Evolutionary conservation across 805 yeast species (phyloP).

Genomic region (Teunomyces gatunensis): DNA sequence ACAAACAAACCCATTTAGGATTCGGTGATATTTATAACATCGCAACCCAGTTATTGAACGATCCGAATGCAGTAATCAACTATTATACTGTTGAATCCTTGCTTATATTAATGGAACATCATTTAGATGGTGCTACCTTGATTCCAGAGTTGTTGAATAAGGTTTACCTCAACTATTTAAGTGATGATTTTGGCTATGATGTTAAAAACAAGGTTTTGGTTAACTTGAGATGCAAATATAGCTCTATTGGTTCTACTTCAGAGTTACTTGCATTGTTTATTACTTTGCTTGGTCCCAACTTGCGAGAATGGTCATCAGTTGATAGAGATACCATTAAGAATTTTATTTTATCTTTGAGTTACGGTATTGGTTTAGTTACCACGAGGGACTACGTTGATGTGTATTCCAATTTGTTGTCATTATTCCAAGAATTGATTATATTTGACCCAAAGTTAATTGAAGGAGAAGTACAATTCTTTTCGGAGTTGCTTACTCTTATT

Average conservation of each 20-base stretch:
- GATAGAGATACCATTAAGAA: conserved; percentile 23
- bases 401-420: conserved; percentile 20
- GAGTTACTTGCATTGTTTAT: conserved; percentile 28
- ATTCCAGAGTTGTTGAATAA: conserved; percentile 39
- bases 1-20: conserved; percentile 25
- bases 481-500: conserved; percentile 23
- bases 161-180: conserved; percentile 29
- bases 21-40: conserved; percentile 51
- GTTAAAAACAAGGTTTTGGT: conserved; percentile 30
- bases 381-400: conserved; percentile 26
- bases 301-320: conserved; percentile 19
- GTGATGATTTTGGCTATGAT: conserved; percentile 38
- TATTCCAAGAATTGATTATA: conserved; percentile 38
- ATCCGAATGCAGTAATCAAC: conserved; percentile 85
- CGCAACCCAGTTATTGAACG: conserved; percentile 57
- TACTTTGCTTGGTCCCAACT: conserved; percentile 39
- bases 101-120: conserved; percentile 53
- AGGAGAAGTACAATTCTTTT: conserved; percentile 31
- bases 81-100: conserved; percentile 66
- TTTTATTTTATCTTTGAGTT: conserved; percentile 25
- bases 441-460: conserved; percentile 36
- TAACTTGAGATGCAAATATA: conserved; percentile 34
- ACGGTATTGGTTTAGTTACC: conserved; percentile 31
- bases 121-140: conserved; percentile 43
- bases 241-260: conserved; percentile 22